Base-by-base conservation (phyloP, 75 land plant species). In the Isoetes taiwanensis region DNA sequence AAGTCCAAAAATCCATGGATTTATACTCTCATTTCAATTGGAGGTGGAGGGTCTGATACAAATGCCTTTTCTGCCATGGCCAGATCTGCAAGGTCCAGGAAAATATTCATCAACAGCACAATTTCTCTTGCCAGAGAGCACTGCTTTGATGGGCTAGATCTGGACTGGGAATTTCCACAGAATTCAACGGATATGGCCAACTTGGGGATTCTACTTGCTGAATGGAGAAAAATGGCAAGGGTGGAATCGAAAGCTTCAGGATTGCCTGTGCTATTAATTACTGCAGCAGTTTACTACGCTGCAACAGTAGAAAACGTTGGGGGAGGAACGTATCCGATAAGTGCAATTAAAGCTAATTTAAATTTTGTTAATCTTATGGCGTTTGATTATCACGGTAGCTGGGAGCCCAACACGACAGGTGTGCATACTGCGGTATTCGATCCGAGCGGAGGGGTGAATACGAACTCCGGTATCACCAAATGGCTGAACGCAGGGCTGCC, bases 131-230 rank as follows among this genome's bases (percentile, higher is more conserved):
- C 83, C 14, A 37, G 87, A 9, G 58, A 54, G n/a, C 62, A 72
- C 62, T 68, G 77, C 23, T 76, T 80, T 60, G 70, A 80, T 34
- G 93, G 93, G 30, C 52, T 83, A 42, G 93, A 86, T 56, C 75
- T 86, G 14, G 87, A 83, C 55, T 83, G 87, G 83, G 86, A 82
- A 29, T 77, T 29, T 23, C 91, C 93, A 28, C n/a, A 58, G 14
- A 66, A 30, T 24, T 57, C 63, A 26, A 5, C 30, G 0, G 81
- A 77, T 42, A 86, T 83, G 81, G 27, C 28, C 8, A 54, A 78
- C 30, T 39, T 77, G 42, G 83, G 41, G 17, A 16, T 0, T 2
- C 57, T 86, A 0, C 33, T 82, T 0, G 3, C 50, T 0, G 83
- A 82, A 28, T 82, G 87, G 87, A 62, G 76, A 21, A 57, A 39